Percentiles rank a stretch among this genome's conserved stretches.
These are phyloP conservation scores for Rhodosporidiobolus sp. DNA, from an alignment of 768 basidiomycete genomes.

Conservation along the genomic window DNA sequence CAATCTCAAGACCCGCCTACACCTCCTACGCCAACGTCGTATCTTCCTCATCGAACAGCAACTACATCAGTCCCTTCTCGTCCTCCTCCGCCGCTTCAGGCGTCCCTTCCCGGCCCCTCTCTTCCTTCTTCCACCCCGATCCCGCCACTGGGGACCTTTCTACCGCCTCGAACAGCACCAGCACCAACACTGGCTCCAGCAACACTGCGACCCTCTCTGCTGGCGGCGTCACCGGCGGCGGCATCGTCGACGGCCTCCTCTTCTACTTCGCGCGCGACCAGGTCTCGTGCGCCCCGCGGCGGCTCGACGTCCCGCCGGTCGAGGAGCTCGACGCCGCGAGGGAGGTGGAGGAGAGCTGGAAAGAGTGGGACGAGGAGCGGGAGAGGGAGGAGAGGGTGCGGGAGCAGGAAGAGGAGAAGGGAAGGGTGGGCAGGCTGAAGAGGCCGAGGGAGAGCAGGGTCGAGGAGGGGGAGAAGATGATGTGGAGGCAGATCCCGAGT, in stretches of 20 bases:
- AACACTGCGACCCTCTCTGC: conserved; percentile 9
- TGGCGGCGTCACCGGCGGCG: conserved; percentile 29
- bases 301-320: neutral
- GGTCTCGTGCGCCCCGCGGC: neutral
- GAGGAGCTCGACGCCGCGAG: neutral
- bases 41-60: neutral
- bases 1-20: conserved; percentile 13
- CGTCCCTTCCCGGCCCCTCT: neutral
- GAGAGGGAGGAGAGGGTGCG: neutral
- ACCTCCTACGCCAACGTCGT: conserved; percentile 12
- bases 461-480: conserved; percentile 12
- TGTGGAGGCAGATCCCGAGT: conserved; percentile 16
- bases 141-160: neutral
- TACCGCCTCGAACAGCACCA: no score
- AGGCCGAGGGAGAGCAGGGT: neutral
- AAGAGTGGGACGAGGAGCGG: neutral
- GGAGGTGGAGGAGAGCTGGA: neutral
- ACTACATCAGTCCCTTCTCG: neutral
- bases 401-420: neutral
- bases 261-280: conserved; percentile 8
- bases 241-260: conserved; percentile 22
- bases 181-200: no score
- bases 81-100: neutral
- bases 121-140: neutral
- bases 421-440: neutral